These are phyloP conservation scores for Theileria sp. DNA, from an alignment of 169 alveolate species.

Conservation along the genomic window DNA sequence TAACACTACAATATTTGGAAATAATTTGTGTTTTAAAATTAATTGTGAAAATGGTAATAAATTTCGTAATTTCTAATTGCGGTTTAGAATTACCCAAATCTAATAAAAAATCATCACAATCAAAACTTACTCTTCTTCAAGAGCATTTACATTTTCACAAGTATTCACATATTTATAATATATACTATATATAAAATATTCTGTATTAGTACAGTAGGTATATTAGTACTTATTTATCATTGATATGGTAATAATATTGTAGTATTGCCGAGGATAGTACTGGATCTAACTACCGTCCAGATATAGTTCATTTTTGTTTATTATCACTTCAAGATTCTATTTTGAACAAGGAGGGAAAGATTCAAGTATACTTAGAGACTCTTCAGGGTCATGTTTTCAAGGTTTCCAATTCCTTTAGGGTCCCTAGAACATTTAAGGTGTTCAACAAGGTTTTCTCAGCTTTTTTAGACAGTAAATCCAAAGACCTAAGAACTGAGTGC, in stretches of 20 bases:
- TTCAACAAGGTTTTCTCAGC: constrained; percentile 74
- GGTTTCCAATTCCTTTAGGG: constrained; percentile 69
- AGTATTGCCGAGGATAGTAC: constrained; percentile 25
- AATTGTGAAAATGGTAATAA: constrained; percentile 23
- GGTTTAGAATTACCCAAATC: constrained; percentile 44
- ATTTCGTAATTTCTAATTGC: constrained; percentile 53
- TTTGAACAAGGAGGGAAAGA: constrained; percentile 66
- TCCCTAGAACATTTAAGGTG: constrained; percentile 74
- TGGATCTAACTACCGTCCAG: constrained; percentile 60
- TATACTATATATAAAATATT: neutral
- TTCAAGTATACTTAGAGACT: constrained; percentile 70
- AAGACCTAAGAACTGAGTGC: constrained; percentile 45
- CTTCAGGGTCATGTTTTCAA: constrained; percentile 53
- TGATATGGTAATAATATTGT: neutral
- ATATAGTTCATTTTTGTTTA: constrained; percentile 68
- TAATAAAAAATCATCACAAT: neutral
- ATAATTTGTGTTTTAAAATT: neutral
- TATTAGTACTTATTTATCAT: too few relatives aligned
- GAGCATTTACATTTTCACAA: constrained; percentile 2
- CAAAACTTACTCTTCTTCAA: constrained; percentile 11
- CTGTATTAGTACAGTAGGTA: neutral
- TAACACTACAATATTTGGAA: neutral
- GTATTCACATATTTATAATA: neutral
- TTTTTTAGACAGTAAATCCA: constrained; percentile 44
- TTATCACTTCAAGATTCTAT: constrained; percentile 71